Evolutionary conservation across 495 filamentous ascomycete genomes (phyloP).

Genomic region (Platismatia glauca): DNA sequence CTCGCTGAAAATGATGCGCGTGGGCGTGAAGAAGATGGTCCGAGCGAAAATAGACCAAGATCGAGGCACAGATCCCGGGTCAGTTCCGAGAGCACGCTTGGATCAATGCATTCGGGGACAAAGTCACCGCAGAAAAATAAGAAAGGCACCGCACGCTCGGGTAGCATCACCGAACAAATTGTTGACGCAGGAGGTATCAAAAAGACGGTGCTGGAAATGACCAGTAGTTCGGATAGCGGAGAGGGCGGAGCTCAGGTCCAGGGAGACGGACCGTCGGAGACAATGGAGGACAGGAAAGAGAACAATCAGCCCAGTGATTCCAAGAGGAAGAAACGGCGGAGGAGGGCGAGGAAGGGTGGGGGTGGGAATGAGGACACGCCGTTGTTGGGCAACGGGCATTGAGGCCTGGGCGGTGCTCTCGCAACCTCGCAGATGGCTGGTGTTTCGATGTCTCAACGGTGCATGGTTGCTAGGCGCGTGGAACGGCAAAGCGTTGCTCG

Average conservation of each 20-base stretch:
- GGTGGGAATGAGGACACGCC: slow-evolving; percentile 10
- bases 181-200: slow-evolving; percentile 72
- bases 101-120: slow-evolving; percentile 30
- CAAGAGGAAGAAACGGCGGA: slow-evolving; percentile 36
- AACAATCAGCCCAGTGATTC: slow-evolving; percentile 17
- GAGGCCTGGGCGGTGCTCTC: neutral
- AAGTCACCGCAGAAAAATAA: slow-evolving; percentile 22
- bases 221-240: slow-evolving; percentile 34
- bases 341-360: slow-evolving; percentile 28
- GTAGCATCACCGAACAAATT: slow-evolving; percentile 83
- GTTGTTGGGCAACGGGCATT: slow-evolving; percentile 10
- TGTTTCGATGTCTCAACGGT: neutral
- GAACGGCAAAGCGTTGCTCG: neutral
- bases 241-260: slow-evolving; percentile 16
- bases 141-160: slow-evolving; percentile 58
- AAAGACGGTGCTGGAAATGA: slow-evolving; percentile 76
- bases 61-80: slow-evolving; percentile 9
- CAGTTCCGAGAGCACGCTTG: slow-evolving; percentile 29
- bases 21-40: neutral
- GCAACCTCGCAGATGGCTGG: neutral
- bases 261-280: slow-evolving; percentile 21
- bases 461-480: neutral
- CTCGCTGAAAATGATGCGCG: slow-evolving; percentile 17
- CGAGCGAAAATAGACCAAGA: neutral
- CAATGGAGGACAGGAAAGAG: slow-evolving; percentile 24